Evolutionary conservation across 768 basidiomycete genomes (phyloP), one percentile per base, ranked within the genome.

Genomic region (Boletus barrowsii): DNA sequence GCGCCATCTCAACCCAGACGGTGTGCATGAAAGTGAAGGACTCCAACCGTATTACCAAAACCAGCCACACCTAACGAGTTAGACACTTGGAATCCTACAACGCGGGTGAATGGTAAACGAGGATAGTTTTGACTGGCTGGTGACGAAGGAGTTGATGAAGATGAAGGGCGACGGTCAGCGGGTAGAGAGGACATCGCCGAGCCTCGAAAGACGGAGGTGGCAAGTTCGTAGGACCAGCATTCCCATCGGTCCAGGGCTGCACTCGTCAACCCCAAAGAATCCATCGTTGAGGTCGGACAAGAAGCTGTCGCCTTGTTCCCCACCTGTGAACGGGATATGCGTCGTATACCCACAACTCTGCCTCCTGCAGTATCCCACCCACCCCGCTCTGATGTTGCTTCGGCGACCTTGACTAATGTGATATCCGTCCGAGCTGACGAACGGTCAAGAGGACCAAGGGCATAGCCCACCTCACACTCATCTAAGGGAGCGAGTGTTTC

Each of bases 231-330:
- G 37, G 76, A 79, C 91, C 91, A 93, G 29, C 88, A 60, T 59
- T 93, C 90, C 91, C 91, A 93, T 50, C 90, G 75, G 53, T 91
- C 88, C 39, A 93, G 69, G 24, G 83, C 84, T 11, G 86, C 77
- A 29, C 73, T 61, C 18, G 87, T 83, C 55, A 92, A 69, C 14
- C 87, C 87, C 43, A 49, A 54, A 18, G 22, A 55, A 48, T 36
- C 47, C 10, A 48, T 49, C 26, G 60, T 51, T 20, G 63, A 54
- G 33, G 66, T 60, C 7, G 54, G 22, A 44, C 45, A 42, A 10
- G 53, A 44, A 0, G 54, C 54, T 14, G 55, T 40, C 15, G 63
- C 57, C 67, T 65, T 76, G 42, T 61, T 65, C 52, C 61, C 54
- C 52, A 58, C 60, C 67, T 72, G 61, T 14, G 72, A 58, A 47